Evolutionary conservation across 176 grass and related monocot genomes (phyloP).

Genomic region (Lolium perenne): DNA sequence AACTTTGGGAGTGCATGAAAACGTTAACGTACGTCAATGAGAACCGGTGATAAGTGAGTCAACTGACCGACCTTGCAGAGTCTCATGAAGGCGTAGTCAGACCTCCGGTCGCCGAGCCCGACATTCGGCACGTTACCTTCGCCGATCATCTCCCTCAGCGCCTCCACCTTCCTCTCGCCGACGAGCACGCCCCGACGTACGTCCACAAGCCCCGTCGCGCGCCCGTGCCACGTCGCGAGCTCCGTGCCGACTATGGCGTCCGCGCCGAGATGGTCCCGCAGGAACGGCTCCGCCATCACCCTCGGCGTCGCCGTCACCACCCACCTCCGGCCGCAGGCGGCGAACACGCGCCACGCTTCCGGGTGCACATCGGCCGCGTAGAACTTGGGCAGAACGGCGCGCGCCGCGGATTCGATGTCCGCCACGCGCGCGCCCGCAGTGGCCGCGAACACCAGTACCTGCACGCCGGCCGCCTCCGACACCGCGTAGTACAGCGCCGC

Average conservation of each 20-base stretch:
- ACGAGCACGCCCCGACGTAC: constrained; percentile 45
- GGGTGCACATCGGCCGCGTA: constrained; percentile 59
- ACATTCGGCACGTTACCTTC: constrained; percentile 40
- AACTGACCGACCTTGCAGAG: constrained; percentile 49
- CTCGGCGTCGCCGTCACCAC: constrained; percentile 52
- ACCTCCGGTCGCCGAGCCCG: constrained; percentile 46
- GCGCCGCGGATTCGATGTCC: constrained; percentile 63
- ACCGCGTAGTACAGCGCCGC: constrained; percentile 44
- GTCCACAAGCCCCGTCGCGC: constrained; percentile 49
- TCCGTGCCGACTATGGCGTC: constrained; percentile 62
- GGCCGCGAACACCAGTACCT: constrained; percentile 63
- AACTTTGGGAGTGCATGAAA: no score
- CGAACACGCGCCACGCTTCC: constrained; percentile 55
- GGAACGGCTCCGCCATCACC: constrained; percentile 77
- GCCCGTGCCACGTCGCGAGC: constrained; percentile 48
- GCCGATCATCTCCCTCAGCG: constrained; percentile 43
- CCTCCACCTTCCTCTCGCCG: constrained; percentile 42
- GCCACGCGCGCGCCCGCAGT: constrained; percentile 57
- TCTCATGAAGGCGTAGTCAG: constrained; percentile 65
- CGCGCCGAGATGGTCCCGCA: constrained; percentile 56
- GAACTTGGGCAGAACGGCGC: constrained; percentile 75
- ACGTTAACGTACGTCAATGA: no score
- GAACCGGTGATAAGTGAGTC: neutral
- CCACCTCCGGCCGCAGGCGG: constrained; percentile 25
- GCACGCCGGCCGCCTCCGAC: constrained; percentile 54